Evolutionary conservation across 495 filamentous ascomycete genomes (phyloP).

Genomic region (Hyaloscypha variabilis): DNA sequence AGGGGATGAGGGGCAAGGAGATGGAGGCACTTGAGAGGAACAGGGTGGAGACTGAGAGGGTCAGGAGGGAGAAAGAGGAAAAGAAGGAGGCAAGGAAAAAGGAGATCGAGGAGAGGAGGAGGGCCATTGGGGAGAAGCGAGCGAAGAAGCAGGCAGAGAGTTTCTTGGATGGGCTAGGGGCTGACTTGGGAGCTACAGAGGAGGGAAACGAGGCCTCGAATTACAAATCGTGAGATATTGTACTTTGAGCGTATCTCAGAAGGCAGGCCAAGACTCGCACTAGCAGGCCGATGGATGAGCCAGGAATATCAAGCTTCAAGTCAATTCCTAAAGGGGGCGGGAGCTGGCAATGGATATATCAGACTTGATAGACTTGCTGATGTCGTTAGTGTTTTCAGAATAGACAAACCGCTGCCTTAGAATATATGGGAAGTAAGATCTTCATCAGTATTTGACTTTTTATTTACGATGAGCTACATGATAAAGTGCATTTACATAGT

Average conservation of each 20-base stretch:
- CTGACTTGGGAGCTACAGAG: conserved; percentile 19
- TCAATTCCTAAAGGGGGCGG: too few relatives aligned
- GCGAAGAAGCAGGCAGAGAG: conserved; percentile 70
- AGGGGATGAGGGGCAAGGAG: conserved; percentile 63
- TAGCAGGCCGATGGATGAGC: too few relatives aligned
- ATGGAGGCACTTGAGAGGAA: conserved; percentile 73
- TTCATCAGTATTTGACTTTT: not conserved
- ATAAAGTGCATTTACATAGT: conserved; percentile 6
- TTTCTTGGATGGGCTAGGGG: conserved; percentile 64
- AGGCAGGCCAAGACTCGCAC: too few relatives aligned
- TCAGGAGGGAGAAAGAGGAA: conserved; percentile 52
- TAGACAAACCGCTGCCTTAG: too few relatives aligned
- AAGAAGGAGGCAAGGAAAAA: conserved; percentile 52
- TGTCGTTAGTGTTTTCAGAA: too few relatives aligned
- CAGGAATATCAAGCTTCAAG: too few relatives aligned
- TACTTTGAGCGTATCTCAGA: too few relatives aligned
- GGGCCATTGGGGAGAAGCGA: conserved; percentile 52
- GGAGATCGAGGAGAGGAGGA: conserved; percentile 56
- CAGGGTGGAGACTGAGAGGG: conserved; percentile 67
- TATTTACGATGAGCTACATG: conserved; percentile 10
- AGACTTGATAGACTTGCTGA: too few relatives aligned
- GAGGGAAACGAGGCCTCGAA: not conserved
- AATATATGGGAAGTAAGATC: too few relatives aligned
- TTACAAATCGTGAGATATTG: too few relatives aligned
- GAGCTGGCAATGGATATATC: too few relatives aligned